phyloP scores from a whole-genome alignment of 495 filamentous ascomycete genomes.

The Pseudotulostoma volvatum region DNA sequence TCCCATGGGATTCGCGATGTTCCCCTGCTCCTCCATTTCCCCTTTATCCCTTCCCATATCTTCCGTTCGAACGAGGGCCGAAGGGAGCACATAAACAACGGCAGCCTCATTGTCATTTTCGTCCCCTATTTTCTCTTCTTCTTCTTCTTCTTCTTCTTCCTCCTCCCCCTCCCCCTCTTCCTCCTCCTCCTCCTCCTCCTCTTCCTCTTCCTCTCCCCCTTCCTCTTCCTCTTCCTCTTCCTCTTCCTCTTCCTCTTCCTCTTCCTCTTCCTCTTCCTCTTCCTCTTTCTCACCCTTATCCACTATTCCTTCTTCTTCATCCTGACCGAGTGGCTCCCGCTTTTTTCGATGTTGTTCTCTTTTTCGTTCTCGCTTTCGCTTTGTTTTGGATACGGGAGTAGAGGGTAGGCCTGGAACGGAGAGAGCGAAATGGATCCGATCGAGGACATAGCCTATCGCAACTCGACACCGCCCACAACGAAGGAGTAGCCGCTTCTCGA shows the following conservation, averaged over 20 bases:
- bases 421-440: constrained; percentile 26
- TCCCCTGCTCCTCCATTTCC: constrained; percentile 2
- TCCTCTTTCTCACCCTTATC: not conserved
- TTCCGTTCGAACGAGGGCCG: constrained; percentile 35
- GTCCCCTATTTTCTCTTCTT: constrained; percentile 5
- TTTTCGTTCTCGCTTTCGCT: not conserved
- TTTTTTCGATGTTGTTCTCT: not conserved
- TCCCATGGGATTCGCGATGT: too few species aligned
- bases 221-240: too few species aligned
- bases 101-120: constrained; percentile 16
- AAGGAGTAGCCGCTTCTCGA: constrained; percentile 48
- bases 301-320: not conserved
- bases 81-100: constrained; percentile 46
- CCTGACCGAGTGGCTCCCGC: not conserved
- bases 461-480: constrained; percentile 49
- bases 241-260: not conserved
- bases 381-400: too few species aligned
- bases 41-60: constrained; percentile 14
- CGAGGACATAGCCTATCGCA: constrained; percentile 43
- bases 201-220: too few species aligned
- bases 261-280: too few species aligned
- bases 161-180: constrained; percentile 9
- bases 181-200: constrained; percentile 8
- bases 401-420: too few species aligned
- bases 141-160: constrained; percentile 11